phyloP scores from a whole-genome alignment of 805 yeast genomes.

The Hanseniaspora jakobsenii region DNA sequence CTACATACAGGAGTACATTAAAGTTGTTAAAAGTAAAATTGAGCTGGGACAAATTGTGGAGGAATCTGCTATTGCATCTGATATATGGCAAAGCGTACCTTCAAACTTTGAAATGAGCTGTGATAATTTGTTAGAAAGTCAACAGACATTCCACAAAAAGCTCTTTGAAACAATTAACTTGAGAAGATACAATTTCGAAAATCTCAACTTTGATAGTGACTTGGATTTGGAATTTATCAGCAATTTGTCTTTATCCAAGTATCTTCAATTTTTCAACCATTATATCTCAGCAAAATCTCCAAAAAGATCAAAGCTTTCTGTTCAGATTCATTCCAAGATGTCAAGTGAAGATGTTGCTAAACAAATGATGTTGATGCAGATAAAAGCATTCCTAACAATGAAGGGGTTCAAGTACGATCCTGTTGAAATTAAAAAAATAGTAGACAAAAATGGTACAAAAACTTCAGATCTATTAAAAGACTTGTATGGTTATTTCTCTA shows the following conservation, averaged over 20 bases:
- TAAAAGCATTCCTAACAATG: constrained; percentile 35
- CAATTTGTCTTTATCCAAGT: constrained; percentile 26
- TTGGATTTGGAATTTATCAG: constrained; percentile 29
- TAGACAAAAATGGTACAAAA: constrained; percentile 31
- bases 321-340: constrained; percentile 32
- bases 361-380: constrained; percentile 30
- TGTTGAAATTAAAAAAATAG: constrained; percentile 31
- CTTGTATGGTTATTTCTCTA: constrained; percentile 33
- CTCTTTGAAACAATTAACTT: constrained; percentile 40
- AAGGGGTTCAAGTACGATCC: constrained; percentile 38
- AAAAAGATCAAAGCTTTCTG: constrained; percentile 32
- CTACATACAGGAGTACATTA: constrained; percentile 32
- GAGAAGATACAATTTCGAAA: constrained; percentile 33
- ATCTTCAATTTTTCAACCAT: constrained; percentile 29
- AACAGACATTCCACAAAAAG: constrained; percentile 34
- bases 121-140: constrained; percentile 17
- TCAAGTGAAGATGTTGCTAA: constrained; percentile 30
- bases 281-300: constrained; percentile 31
- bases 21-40: constrained; percentile 16
- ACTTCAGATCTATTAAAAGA: constrained; percentile 31
- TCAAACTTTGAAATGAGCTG: constrained; percentile 16
- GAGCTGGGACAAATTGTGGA: constrained; percentile 17
- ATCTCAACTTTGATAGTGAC: constrained; percentile 26
- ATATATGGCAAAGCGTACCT: constrained; percentile 10
- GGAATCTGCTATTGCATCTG: constrained; percentile 17